These are phyloP conservation scores for Mycosphaerelloides madeirae DNA, from an alignment of 2,329 filamentous ascomycete species.

Conservation along the genomic window DNA sequence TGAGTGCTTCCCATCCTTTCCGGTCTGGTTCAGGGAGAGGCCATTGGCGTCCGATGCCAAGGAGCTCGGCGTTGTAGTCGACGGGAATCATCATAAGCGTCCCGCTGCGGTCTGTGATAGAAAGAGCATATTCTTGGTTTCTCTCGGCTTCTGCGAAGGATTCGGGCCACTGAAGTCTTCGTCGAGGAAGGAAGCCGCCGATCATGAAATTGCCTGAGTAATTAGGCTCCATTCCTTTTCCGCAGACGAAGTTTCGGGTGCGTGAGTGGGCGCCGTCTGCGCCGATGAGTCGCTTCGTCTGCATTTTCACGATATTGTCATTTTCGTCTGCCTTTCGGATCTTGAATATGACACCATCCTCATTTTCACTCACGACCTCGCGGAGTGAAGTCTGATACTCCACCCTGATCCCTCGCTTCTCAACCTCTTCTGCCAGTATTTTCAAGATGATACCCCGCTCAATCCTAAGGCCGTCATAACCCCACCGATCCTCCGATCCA, in stretches of 20 bases:
- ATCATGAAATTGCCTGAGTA: conserved; percentile 1
- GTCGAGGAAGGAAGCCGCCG: neutral
- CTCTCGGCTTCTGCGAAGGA: neutral
- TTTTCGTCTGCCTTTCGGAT: neutral
- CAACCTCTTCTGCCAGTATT: neutral
- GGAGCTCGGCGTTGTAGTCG: neutral
- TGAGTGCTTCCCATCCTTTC: neutral
- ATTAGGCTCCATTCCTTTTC: neutral
- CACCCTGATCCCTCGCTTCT: neutral
- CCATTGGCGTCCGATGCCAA: neutral
- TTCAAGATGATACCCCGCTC: conserved; percentile 1
- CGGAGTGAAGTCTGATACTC: neutral
- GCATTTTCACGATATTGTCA: neutral
- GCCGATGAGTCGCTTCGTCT: neutral
- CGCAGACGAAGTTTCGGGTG: neutral
- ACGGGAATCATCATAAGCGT: conserved; percentile 1
- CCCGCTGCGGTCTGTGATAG: neutral
- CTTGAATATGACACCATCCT: neutral
- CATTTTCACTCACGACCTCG: neutral
- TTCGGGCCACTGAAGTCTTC: neutral
- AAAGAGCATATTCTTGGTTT: neutral
- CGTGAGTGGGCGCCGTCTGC: neutral
- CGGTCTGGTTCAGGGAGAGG: neutral
- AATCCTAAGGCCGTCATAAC: neutral
- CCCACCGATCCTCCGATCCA: neutral